phyloP scores from a whole-genome alignment of 805 yeast species.

The Lachancea waltii region DNA sequence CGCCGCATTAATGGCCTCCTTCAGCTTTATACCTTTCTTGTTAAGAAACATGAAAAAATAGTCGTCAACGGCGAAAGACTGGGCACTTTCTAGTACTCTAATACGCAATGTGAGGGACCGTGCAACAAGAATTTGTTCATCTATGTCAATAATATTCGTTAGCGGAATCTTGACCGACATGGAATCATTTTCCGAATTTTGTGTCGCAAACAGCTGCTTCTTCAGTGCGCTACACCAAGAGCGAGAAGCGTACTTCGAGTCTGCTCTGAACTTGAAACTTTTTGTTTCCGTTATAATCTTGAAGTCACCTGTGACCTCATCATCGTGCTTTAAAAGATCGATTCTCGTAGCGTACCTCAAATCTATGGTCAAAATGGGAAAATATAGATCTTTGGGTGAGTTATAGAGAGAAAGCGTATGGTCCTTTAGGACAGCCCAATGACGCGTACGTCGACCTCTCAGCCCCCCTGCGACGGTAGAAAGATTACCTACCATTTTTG shows the following conservation, averaged over 20 bases:
- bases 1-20: constrained; percentile 34
- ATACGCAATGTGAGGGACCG: constrained; percentile 50
- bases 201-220: constrained; percentile 68
- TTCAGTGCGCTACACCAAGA: constrained; percentile 74
- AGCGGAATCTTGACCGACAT: constrained; percentile 75
- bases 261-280: constrained; percentile 63
- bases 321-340: constrained; percentile 35
- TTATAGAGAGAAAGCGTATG: constrained; percentile 63
- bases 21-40: constrained; percentile 37
- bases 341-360: constrained; percentile 56
- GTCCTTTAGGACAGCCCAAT: constrained; percentile 75
- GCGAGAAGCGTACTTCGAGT: constrained; percentile 63
- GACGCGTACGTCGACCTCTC: constrained; percentile 38
- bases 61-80: constrained; percentile 55
- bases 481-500: constrained; percentile 46
- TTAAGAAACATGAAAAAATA: constrained; percentile 63
- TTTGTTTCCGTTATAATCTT: constrained; percentile 51
- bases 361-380: constrained; percentile 73
- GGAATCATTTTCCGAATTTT: constrained; percentile 56
- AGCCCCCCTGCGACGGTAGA: constrained; percentile 9
- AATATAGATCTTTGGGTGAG: constrained; percentile 73
- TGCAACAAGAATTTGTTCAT: constrained; percentile 49
- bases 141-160: constrained; percentile 56
- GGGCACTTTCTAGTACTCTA: constrained; percentile 52
- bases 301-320: constrained; percentile 40